phyloP scores from a whole-genome alignment of 1,139 yeast genomes.

The Pneumocystis oryctolagi region DNA sequence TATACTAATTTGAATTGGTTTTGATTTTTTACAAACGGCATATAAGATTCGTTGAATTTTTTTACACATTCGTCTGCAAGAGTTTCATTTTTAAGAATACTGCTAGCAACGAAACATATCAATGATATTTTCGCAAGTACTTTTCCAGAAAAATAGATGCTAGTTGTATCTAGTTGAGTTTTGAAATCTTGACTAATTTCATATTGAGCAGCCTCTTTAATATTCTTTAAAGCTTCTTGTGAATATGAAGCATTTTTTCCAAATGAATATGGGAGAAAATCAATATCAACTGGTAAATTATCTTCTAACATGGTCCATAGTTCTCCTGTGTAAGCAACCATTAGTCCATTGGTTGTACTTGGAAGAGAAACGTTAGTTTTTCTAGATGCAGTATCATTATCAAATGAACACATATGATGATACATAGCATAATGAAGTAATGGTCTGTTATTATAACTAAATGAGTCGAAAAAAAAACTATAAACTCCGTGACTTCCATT shows the following conservation, averaged over 20 bases:
- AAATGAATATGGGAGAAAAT: constrained; percentile 34
- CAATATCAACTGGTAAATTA: constrained; percentile 38
- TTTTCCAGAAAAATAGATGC: constrained; percentile 56
- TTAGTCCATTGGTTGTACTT: constrained; percentile 52
- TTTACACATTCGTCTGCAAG: constrained; percentile 36
- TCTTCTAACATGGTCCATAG: constrained; percentile 37
- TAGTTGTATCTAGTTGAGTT: constrained; percentile 33
- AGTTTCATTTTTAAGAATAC: constrained; percentile 40
- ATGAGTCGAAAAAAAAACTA: constrained; percentile 35
- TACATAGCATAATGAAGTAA: constrained; percentile 52
- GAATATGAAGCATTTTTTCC: constrained; percentile 31
- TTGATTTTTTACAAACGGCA: constrained; percentile 34
- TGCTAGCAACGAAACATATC: constrained; percentile 47
- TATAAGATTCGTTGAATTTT: constrained; percentile 40
- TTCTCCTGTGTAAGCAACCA: constrained; percentile 45
- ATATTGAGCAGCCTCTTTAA: constrained; percentile 41
- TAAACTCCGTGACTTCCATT: constrained; percentile 34
- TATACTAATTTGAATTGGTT: constrained; percentile 50
- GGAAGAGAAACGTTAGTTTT: constrained; percentile 27
- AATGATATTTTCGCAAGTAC: constrained; percentile 63
- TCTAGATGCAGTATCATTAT: constrained; percentile 17
- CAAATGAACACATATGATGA: constrained; percentile 48
- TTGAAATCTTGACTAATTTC: constrained; percentile 47
- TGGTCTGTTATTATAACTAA: constrained; percentile 40
- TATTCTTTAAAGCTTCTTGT: constrained; percentile 30